Base-by-base conservation (phyloP, 768 basidiomycete species). In the Mycena galopus region DNA sequence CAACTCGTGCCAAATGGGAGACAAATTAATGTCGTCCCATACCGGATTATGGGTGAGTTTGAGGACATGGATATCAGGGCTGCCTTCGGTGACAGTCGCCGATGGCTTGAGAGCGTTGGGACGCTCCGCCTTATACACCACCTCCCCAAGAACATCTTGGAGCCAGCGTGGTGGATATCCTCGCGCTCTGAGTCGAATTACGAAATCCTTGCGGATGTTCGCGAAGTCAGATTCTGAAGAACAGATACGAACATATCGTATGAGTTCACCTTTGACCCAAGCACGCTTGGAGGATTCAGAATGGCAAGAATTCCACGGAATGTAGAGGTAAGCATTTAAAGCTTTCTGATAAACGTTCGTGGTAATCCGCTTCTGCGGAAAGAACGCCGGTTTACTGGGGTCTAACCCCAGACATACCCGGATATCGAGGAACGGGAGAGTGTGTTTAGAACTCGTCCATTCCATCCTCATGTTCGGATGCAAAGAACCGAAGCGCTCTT, bases 381-480 rank as follows among this genome's bases (percentile, higher is more conserved):
- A 14, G 19, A 42, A 42, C 11, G 12, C 42, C 6, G 42, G 42
- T 16, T 17, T 42, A 14, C 17, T 42, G 14, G 42, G 42, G 42
- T 42, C 42, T 6, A 14, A 17, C 17, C 19, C 42, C 14, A 42
- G 42, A 5, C 14, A 17, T 16, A 42, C 42, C 6, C 19, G 42
- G 14, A 73, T 30, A 62, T 74, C 73, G 16, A 74, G 53, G 51
- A 74, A 74, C 12, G 73, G 73, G 47, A 71, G 10, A 17, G 21
- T n/a, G 35, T 59, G 33, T 17, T 59, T 19, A 59, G 57, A 59
- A 33, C 9, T 10, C 12, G 57, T 59, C 57, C 57, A 59, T 37
- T 59, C 57, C 57, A 59, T 59, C 57, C 57, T 59, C 57, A 59
- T 59, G 35, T 59, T 59, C 33, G 57, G 57, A 37, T 59, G 57